Conservation (phyloP, 495 filamentous ascomycete genomes). For the Penicillium atrosanguineum region DNA sequence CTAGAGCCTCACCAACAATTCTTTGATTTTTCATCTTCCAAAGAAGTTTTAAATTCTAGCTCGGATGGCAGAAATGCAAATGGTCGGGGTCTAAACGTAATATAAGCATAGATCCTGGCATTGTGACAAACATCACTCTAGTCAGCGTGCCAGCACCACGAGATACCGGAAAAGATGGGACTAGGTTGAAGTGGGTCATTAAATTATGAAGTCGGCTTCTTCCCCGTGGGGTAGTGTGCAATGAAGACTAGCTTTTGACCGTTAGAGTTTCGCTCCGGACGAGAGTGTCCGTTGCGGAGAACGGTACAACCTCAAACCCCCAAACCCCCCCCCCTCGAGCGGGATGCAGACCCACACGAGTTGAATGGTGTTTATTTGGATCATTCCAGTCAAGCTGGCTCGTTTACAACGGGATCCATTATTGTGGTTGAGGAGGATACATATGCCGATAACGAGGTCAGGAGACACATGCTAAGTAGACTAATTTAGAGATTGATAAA, state of each 20-base stretch:
- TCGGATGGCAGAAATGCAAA: not conserved
- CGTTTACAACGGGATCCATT: conserved; percentile 66
- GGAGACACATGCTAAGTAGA: too few species aligned
- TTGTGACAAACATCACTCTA: too few species aligned
- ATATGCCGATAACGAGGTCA: conserved; percentile 1
- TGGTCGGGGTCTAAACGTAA: not conserved
- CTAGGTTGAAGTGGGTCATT: not conserved
- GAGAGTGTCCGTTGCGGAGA: conserved; percentile 35
- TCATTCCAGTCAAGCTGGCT: conserved; percentile 66
- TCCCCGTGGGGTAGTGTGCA: conserved; percentile 7
- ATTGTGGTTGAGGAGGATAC: conserved; percentile 23
- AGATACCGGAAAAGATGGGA: not conserved
- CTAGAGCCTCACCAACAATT: conserved; percentile 18
- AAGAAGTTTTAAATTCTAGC: too few species aligned
- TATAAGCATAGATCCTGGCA: not conserved
- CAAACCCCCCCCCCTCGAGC: conserved; percentile 65
- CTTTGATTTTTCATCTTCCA: conserved; percentile 23
- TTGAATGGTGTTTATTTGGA: conserved; percentile 69
- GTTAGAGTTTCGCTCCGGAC: not conserved
- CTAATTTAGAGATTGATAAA: too few species aligned
- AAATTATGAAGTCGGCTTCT: not conserved
- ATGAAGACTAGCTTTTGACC: not conserved
- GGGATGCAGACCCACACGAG: conserved; percentile 68
- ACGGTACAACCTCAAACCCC: conserved; percentile 72
- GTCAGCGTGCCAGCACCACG: too few species aligned